Evolutionary conservation across 1,139 yeast genomes (phyloP).

Genomic region (Blastobotrys ciferrii): DNA sequence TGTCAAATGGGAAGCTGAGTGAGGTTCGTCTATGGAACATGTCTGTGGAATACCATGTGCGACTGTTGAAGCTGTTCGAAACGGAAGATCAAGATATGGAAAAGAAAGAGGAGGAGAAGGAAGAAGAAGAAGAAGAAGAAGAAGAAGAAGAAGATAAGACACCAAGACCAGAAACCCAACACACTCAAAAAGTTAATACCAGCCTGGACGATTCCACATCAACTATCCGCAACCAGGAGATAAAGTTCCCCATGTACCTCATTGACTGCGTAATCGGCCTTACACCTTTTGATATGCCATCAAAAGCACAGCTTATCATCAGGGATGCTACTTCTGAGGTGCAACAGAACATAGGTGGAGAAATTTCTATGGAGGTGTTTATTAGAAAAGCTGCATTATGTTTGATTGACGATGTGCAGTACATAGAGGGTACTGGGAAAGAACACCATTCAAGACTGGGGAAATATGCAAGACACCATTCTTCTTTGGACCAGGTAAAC

Average conservation of each 20-base stretch:
- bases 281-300: constrained; percentile 42
- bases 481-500: constrained; percentile 16
- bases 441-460: neutral
- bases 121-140: neutral
- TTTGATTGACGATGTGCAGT: constrained; percentile 31
- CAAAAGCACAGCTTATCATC: constrained; percentile 52
- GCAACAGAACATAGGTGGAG: constrained; percentile 36
- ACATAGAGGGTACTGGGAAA: constrained; percentile 14
- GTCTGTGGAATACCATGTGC: constrained; percentile 31
- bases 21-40: constrained; percentile 26
- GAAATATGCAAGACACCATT: neutral
- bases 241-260: constrained; percentile 26
- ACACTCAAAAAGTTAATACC: neutral
- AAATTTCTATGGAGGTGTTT: constrained; percentile 19
- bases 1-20: constrained; percentile 20
- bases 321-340: constrained; percentile 55
- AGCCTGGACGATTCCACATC: constrained; percentile 15
- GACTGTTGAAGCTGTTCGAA: constrained; percentile 28
- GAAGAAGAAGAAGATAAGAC: constrained; percentile 1
- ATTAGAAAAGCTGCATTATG: constrained; percentile 31
- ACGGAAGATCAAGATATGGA: constrained; percentile 14
- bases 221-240: constrained; percentile 17
- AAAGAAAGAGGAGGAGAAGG: neutral
- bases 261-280: constrained; percentile 32
- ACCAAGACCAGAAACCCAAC: neutral